Conservation (phyloP, 176 grass and related monocot genomes). For the Panicum miliaceum region DNA sequence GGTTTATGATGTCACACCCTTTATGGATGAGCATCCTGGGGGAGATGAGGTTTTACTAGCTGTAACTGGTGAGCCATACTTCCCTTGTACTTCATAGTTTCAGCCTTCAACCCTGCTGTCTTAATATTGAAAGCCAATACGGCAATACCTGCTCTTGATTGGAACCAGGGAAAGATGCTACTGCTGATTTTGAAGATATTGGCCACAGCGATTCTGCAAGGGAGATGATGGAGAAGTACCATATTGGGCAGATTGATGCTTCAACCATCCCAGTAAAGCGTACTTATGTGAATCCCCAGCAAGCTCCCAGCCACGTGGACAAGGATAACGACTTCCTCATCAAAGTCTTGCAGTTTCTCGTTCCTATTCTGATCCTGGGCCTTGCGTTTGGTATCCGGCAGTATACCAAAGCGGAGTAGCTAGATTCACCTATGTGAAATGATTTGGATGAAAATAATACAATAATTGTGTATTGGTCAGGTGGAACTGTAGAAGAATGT, state of each 20-base stretch:
- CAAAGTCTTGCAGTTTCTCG: conserved; percentile 69
- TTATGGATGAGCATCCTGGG: conserved; percentile 98
- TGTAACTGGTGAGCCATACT: conserved; percentile 62
- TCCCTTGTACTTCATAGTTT: conserved; percentile 5
- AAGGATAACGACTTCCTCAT: conserved; percentile 54
- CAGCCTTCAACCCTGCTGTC: neutral
- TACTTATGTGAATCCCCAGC: conserved; percentile 48
- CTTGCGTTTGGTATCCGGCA: conserved; percentile 68
- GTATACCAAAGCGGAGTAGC: conserved; percentile 58
- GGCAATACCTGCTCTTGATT: neutral
- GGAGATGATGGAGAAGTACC: conserved; percentile 76
- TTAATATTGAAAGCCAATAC: conserved; percentile 16
- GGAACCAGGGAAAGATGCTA: conserved; percentile 82
- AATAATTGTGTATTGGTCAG: conserved; percentile 40
- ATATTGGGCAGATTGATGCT: conserved; percentile 74
- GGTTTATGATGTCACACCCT: conserved; percentile 90
- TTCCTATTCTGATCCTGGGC: conserved; percentile 67
- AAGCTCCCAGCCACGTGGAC: conserved; percentile 31
- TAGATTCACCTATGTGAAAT: neutral
- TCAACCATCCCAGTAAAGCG: conserved; percentile 69
- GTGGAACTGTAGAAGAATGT: conserved; percentile 10
- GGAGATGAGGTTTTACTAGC: conserved; percentile 91
- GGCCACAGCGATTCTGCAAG: conserved; percentile 76
- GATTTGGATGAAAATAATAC: conserved; percentile 14
- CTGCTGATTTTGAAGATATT: conserved; percentile 90